Evolutionary conservation across 139 green algal species (phyloP), one percentile per base, ranked within the genome.

Genomic region (Closterium sp.): DNA sequence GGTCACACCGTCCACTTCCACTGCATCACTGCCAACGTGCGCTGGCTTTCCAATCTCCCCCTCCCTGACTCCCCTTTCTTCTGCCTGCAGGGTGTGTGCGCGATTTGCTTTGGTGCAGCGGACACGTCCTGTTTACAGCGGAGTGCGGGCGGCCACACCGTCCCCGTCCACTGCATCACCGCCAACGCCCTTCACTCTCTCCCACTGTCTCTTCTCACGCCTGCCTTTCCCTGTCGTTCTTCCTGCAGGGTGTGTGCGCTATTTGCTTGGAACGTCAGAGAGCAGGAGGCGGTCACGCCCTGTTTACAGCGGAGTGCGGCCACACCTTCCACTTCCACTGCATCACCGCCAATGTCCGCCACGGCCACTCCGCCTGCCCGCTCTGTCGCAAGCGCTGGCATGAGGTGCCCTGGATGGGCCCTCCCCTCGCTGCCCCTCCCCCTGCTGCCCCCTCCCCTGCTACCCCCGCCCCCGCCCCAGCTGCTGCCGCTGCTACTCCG

Each of bases 261-360:
- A 93, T 93, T 84, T 93, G 90, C 87, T 28, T 93, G 23, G 90
- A 93, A 34, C 85, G 28, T 28, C 88, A 91, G 2, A 66, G 32
- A 6, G 90, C 86, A 31, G 90, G 89, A 9, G 16, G 35, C 28
- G 90, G 90, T 0, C 87, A 87, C 10, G 90, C 90, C 0, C 90
- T 93, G 2, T 93, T 93, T 55, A 91, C 90, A 31, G 87, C 87
- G 32, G 90, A 93, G 83, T 93, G 90, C 86, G 90, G 90, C 5
- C 90, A 93, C 83, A 88, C 31, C 81, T 93, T 92, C 32, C 90
- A 93, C 90, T 93, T 93, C 66, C n/a, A 92, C 55, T 93, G 90
- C 87, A 93, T 93, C 90, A 55, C 43, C 0, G 86, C 86, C 25
- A 92, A 92, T 34, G 90, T 93, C 25, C 43, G 87, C 30, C 90